Base-by-base conservation (phyloP, 2,329 filamentous ascomycete genomes). In the Talaromyces albobiverticillius region DNA sequence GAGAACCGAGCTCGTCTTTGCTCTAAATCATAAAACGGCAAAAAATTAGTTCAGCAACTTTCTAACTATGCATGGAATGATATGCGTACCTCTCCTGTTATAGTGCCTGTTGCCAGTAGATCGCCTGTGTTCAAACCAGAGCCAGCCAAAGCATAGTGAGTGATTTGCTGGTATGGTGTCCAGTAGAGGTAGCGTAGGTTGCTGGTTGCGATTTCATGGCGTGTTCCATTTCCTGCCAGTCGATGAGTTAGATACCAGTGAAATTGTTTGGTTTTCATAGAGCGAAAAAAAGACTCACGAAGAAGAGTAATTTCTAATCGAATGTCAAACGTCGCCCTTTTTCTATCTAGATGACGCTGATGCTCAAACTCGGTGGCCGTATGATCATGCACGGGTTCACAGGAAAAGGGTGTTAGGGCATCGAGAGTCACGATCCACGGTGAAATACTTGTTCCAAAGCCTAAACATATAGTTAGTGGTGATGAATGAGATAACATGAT, bases 351-450 rank as follows among this genome's bases (percentile, higher is more conserved):
- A 42, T 50, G 36, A 22, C 47, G 47, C 18, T 50, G 47, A 26
- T 50, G 47, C 36, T 41, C 34, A 18, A 50, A 50, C 18, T 50
- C 47, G 13, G 47, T 50, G 34, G 32, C 29, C 8, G 47, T 50
- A 50, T 52, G 50, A 46, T 46, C 51, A 36, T 46, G 42, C 58
- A 53, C 10, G 57, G 57, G 34, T 59, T 60, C 5, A 61, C 60
- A n/a, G 56, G 53, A 59, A 54, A 63, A 68, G 11, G 62, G 61
- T n/a, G 59, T 68, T n/a, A 87, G 64, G 0, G 84, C 83, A 32
- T 85, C 82, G 1, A 82, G 69, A 0, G 82, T 83, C 3, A 86
- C 66, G 11, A 86, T 70, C 84, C 84, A 87, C 0, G 84, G 82
- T 0, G 79, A 82, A 20, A 87, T 79, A 0, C 75, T 77, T 0